Percentiles rank a stretch among this genome's conserved stretches.
Conservation (phyloP, 192 early-diverging fungal species). For the Backusella macrospora region DNA sequence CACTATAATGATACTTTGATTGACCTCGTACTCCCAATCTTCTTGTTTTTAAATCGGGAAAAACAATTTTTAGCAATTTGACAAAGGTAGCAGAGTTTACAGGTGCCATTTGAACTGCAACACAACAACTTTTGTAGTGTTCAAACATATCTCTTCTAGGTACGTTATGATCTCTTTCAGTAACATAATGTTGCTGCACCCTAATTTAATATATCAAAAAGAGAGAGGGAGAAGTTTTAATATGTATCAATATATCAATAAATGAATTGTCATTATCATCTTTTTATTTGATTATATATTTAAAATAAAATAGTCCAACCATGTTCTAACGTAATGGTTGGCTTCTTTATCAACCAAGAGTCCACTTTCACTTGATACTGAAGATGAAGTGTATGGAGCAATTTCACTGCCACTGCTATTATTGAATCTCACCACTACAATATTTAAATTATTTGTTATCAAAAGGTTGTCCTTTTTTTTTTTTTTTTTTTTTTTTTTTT, state of each 20-base stretch:
- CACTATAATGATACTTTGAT: slow-evolving; percentile 56
- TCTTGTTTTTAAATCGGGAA: slow-evolving; percentile 52
- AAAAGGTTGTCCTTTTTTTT: too few relatives aligned
- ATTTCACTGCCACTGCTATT: background rate
- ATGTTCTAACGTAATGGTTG: slow-evolving; percentile 6
- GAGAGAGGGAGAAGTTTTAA: background rate
- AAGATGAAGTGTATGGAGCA: background rate
- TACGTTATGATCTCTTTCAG: slow-evolving; percentile 42
- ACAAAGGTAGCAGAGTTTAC: slow-evolving; percentile 58
- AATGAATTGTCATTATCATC: background rate
- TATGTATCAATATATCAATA: background rate
- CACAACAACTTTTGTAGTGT: slow-evolving; percentile 47
- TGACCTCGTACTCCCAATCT: slow-evolving; percentile 49
- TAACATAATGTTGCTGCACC: slow-evolving; percentile 48
- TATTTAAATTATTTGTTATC: too few relatives aligned
- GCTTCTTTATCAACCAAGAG: slow-evolving; percentile 17
- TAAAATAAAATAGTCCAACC: background rate
- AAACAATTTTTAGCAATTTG: slow-evolving; percentile 51
- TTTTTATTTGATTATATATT: background rate
- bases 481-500: background rate
- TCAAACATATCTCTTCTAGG: slow-evolving; percentile 50
- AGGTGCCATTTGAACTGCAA: slow-evolving; percentile 37
- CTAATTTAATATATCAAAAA: slow-evolving; percentile 22
- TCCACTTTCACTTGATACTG: background rate
- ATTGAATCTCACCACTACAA: background rate